A percentile compares a stretch with the other conserved stretches of the same genome.
Evolutionary conservation across 169 alveolate genomes (phyloP).

Genomic region (Plasmodium gonderi): DNA sequence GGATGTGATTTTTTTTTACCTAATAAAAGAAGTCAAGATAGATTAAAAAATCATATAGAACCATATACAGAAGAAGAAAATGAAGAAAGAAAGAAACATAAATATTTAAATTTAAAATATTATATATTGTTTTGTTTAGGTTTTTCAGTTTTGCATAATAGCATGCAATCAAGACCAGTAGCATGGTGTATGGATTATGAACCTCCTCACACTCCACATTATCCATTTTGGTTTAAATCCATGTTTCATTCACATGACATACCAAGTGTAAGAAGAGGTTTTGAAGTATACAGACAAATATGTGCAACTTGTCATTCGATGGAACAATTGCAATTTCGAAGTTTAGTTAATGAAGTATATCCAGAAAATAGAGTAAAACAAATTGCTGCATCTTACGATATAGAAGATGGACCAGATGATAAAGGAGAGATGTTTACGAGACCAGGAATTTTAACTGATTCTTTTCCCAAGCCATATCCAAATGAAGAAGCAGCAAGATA

Average conservation of each 20-base stretch:
- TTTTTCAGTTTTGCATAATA: conserved; percentile 85
- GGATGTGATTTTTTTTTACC: conserved; percentile 89
- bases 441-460: conserved; percentile 88
- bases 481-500: conserved; percentile 93
- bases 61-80: conserved; percentile 90
- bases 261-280: conserved; percentile 89
- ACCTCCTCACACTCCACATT: conserved; percentile 89
- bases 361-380: conserved; percentile 90
- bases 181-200: conserved; percentile 91
- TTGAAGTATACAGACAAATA: conserved; percentile 90
- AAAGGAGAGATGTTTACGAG: conserved; percentile 91
- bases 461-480: conserved; percentile 91
- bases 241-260: conserved; percentile 90
- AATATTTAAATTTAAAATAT: conserved; percentile 85
- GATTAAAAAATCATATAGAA: conserved; percentile 86
- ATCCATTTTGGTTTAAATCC: conserved; percentile 91
- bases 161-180: conserved; percentile 88
- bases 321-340: conserved; percentile 88
- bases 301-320: conserved; percentile 92
- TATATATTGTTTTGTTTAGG: conserved; percentile 88
- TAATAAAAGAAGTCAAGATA: conserved; percentile 81
- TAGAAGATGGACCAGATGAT: conserved; percentile 91
- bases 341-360: conserved; percentile 88
- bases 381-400: conserved; percentile 90
- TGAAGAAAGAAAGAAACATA: conserved; percentile 82